These are phyloP conservation scores for Avena sativa DNA, from an alignment of 176 grass and related monocot genomes.

Conservation along the genomic window DNA sequence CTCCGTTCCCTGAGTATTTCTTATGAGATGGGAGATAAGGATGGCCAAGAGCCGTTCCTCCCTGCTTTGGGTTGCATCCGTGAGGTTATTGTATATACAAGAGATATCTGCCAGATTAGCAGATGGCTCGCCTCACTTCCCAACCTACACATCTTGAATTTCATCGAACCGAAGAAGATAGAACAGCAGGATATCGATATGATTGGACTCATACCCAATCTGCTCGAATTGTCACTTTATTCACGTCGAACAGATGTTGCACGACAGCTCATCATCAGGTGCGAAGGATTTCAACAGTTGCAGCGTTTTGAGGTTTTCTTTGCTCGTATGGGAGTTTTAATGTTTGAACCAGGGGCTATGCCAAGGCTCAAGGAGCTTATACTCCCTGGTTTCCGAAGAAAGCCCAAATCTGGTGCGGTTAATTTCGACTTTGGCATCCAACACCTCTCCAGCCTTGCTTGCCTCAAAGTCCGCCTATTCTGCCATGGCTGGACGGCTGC, in stretches of 20 bases:
- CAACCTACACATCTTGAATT: not conserved
- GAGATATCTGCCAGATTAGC: not conserved
- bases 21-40: not conserved
- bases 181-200: conserved; percentile 7
- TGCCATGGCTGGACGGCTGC: too few species aligned
- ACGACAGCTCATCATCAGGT: not conserved
- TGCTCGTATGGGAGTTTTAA: not conserved
- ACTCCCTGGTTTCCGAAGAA: fast-evolving
- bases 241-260: fast-evolving
- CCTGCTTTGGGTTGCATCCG: conserved; percentile 25
- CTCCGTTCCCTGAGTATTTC: not conserved
- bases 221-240: not conserved
- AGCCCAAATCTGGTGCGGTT: not conserved
- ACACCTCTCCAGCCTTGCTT: not conserved
- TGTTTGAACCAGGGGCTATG: conserved; percentile 24
- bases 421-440: not conserved
- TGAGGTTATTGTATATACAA: fast-evolving
- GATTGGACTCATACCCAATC: conserved; percentile 4
- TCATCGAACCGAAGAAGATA: fast-evolving
- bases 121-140: conserved; percentile 2
- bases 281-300: not conserved
- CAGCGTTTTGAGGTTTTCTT: fast-evolving
- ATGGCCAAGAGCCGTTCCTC: not conserved
- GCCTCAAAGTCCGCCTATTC: not conserved
- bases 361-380: not conserved